Evolutionary conservation across 495 filamentous ascomycete species (phyloP).

Genomic region (Podospora pseudocomata): DNA sequence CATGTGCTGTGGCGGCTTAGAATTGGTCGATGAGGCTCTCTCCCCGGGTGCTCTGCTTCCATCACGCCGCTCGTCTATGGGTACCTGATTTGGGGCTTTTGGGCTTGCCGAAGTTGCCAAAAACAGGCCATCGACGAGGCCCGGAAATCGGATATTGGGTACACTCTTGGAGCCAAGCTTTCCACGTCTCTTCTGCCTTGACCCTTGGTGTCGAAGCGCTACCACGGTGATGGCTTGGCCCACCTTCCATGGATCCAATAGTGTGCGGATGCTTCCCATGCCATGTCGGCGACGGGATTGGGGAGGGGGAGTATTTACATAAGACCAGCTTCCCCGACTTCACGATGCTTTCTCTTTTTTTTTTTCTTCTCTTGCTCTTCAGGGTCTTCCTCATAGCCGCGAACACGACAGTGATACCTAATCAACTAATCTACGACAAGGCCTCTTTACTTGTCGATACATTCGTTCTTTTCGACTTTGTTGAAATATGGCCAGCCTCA

Average conservation of each 20-base stretch:
- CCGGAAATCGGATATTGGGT: not conserved
- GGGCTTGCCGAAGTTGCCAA: not conserved
- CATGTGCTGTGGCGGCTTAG: conserved; percentile 2
- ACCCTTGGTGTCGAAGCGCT: not conserved
- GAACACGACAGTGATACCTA: conserved; percentile 3
- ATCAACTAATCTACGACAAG: conserved; percentile 7
- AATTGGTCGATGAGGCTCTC: conserved; percentile 3
- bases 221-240: conserved; percentile 1
- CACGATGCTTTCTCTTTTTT: not conserved
- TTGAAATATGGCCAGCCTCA: conserved; percentile 24
- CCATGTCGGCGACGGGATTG: not conserved
- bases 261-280: not conserved
- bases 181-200: not conserved
- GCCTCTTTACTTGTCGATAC: conserved; percentile 5
- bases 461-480: conserved; percentile 6
- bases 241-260: conserved; percentile 5
- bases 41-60: not conserved
- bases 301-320: not conserved
- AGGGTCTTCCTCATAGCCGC: conserved; percentile 1
- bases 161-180: not conserved
- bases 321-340: conserved; percentile 2
- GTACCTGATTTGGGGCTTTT: not conserved
- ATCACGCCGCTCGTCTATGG: not conserved
- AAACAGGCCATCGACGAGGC: not conserved
- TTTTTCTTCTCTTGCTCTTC: not conserved